phyloP scores from a whole-genome alignment of 306 rosid genomes.

The Arachis hypogaea region DNA sequence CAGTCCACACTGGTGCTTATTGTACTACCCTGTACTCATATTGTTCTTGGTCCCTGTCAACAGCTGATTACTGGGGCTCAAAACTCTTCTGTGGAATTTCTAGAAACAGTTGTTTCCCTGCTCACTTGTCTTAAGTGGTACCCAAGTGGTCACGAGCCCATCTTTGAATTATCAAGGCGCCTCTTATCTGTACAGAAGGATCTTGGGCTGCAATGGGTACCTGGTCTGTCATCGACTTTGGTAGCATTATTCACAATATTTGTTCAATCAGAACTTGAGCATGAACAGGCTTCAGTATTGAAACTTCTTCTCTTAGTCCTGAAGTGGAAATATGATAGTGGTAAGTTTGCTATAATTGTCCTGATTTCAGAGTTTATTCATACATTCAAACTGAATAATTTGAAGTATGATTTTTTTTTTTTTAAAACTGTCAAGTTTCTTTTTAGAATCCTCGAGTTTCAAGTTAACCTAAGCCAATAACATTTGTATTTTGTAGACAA shows the following conservation, averaged over 20 bases:
- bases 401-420: slow-evolving; percentile 18
- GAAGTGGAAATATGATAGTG: slow-evolving; percentile 74
- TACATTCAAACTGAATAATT: slow-evolving; percentile 29
- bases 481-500: slow-evolving; percentile 11
- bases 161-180: slow-evolving; percentile 67
- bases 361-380: slow-evolving; percentile 24
- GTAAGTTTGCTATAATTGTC: slow-evolving; percentile 49
- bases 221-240: slow-evolving; percentile 57
- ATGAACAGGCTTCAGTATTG: slow-evolving; percentile 74
- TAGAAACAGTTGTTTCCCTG: slow-evolving; percentile 63
- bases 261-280: slow-evolving; percentile 77
- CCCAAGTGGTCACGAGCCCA: slow-evolving; percentile 59
- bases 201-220: slow-evolving; percentile 68
- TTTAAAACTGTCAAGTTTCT: neutral
- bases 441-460: slow-evolving; percentile 18
- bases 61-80: slow-evolving; percentile 75
- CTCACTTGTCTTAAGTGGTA: slow-evolving; percentile 56
- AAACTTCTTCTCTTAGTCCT: slow-evolving; percentile 66
- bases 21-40: slow-evolving; percentile 12
- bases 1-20: slow-evolving; percentile 21
- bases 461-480: slow-evolving; percentile 8
- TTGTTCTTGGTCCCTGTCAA: slow-evolving; percentile 39
- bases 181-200: slow-evolving; percentile 72
- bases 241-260: slow-evolving; percentile 65
- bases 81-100: slow-evolving; percentile 64